Conservation (phyloP, 331 rosid species). For the Saraca asoca region DNA sequence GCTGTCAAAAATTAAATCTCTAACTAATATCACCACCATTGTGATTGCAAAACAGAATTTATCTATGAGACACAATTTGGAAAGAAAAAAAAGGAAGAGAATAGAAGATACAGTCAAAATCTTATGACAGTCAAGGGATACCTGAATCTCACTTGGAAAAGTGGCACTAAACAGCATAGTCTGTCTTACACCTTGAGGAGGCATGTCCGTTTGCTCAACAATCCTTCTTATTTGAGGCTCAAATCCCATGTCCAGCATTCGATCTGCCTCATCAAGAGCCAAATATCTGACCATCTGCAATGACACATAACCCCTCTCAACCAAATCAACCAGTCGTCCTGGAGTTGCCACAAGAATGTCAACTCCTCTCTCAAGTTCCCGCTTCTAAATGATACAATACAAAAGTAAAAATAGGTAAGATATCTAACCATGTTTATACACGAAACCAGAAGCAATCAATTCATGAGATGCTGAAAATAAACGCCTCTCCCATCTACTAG, state of each 20-base stretch:
- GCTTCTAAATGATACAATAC: slow-evolving; percentile 46
- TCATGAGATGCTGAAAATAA: too few relatives aligned
- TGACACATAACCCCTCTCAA: slow-evolving; percentile 79
- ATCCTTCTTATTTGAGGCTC: slow-evolving; percentile 92
- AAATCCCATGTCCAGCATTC: slow-evolving; percentile 96
- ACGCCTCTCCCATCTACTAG: background rate
- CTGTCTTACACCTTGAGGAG: slow-evolving; percentile 72
- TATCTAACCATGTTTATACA: too few relatives aligned
- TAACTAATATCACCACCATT: too few relatives aligned
- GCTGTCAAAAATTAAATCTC: too few relatives aligned
- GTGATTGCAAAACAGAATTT: too few relatives aligned
- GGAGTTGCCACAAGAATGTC: slow-evolving; percentile 96
- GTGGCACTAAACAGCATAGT: slow-evolving; percentile 87
- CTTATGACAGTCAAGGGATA: slow-evolving; percentile 32
- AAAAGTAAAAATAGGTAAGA: too few relatives aligned
- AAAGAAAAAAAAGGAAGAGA: too few relatives aligned
- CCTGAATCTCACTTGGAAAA: slow-evolving; percentile 90
- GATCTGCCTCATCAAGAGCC: slow-evolving; percentile 92
- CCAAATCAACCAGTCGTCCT: slow-evolving; percentile 81
- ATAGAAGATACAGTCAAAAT: background rate
- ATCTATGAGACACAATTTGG: background rate
- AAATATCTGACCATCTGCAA: slow-evolving; percentile 69
- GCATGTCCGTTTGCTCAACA: slow-evolving; percentile 90
- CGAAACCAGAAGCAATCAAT: too few relatives aligned
- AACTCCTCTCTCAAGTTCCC: slow-evolving; percentile 87